Evolutionary conservation across 2,329 filamentous ascomycete genomes (phyloP), one percentile per base, ranked within the genome.

Genomic region (Alternaria alternata): DNA sequence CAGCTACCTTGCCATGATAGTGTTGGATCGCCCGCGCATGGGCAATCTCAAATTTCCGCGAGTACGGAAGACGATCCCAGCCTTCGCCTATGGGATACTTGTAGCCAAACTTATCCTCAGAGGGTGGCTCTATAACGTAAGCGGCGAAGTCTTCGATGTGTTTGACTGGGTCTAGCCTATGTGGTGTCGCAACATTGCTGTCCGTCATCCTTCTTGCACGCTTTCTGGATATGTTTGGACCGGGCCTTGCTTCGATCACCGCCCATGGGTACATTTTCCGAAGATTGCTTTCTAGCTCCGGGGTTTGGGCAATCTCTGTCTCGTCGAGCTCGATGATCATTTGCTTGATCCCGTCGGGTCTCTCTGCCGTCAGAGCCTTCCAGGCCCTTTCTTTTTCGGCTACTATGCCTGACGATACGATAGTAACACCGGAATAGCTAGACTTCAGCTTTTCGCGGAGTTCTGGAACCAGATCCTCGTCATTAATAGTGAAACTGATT

Each of bases 1-100:
- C 36, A 14, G 47, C 41, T 18, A 24, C 38, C 26, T 51, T 51
- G 22, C 63, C 57, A 41, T 57, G 58, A 14, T 22, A 34, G 14
- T 41, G 7, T 28, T 63, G 63, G 12, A 65, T 65, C 8, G 53
- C 51, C 44, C 57, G 51, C 34, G 61, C 63, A 34, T 63, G 61
- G 14, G 63, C 63, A 41, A 65, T 44, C 18, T 54, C 42, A 7
- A 61, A 12, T 16, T 59, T 63, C 12, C 30, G 9, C 14, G 30
- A 4, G 28, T 49, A 36, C 32, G 32, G 14, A 14, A 36, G 32
- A 7, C 7, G 12, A 18, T 55, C 28, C 59, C 62, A 62, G 9
- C 34, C 34, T 38, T 54, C 46, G 5, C 36, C 22, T 11, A 55
- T 32, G 5, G 53, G 20, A 22, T 16, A 49, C 5, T 43, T 30